Evolutionary conservation across 2,329 filamentous ascomycete species (phyloP), one percentile per base, ranked within the genome.

Genomic region (Thielaviopsis punctulata): DNA sequence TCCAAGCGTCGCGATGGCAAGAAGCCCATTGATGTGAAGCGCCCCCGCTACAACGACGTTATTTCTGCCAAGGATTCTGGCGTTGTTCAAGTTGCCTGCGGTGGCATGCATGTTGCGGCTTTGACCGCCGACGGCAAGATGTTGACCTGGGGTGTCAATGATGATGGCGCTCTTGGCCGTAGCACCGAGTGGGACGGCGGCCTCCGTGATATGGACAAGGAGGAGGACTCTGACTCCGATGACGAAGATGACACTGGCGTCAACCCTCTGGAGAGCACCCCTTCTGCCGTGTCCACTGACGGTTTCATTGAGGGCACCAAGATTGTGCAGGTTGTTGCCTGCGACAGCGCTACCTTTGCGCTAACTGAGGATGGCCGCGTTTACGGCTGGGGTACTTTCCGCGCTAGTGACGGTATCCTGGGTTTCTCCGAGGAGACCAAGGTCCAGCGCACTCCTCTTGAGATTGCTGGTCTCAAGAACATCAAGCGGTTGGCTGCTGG

Each of bases 131-230:
- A 90, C 64, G 86, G 88, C 70, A 81, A 80, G 67, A 84, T 93
- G 59, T 69, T 87, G 51, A 88, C 84, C 24, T 93, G 86, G 86
- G 86, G 86, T 51, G 86, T 92, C 59, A 92, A 92, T 62, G 86
- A 93, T 62, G 80, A 88, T 61, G 83, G 84, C 57, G 84, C 86
- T 8, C 73, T 93, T 36, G 86, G 86, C 43, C 75, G 86, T 61
- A 76, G 85, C 62, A 89, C 84, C 2, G 68, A 68, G 12, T 82
- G 80, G 73, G 76, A 82, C 2, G 82, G 82, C 48, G 79, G 78
- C 18, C 65, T 76, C 25, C 72, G 76, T 52, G 76, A 80, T 51
- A 68, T 72, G 55, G 76, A 77, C 36, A 72, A 73, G 27, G 72
- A 61, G 1, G 64, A 67, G 4, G 74, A 79, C 51, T 71, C 72